These are phyloP conservation scores for Candida odintsovae DNA, from an alignment of 805 yeast genomes.

Conservation along the genomic window DNA sequence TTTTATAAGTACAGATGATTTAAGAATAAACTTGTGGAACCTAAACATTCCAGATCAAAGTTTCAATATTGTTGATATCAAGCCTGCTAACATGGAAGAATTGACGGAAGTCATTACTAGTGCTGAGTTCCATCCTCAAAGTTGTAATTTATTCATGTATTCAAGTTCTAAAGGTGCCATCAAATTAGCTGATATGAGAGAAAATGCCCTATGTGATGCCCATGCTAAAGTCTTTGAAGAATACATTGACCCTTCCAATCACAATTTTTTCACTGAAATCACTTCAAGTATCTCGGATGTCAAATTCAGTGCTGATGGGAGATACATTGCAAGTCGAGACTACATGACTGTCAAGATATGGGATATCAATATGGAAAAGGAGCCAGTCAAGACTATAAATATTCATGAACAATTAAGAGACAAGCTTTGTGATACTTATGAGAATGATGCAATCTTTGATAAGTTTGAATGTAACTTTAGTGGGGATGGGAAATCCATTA, in stretches of 20 bases:
- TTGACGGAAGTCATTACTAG: slow-evolving; percentile 95
- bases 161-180: slow-evolving; percentile 94
- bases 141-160: slow-evolving; percentile 92
- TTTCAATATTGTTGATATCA: slow-evolving; percentile 95
- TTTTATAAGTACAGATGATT: slow-evolving; percentile 85
- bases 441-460: slow-evolving; percentile 96
- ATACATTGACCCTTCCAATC: slow-evolving; percentile 84
- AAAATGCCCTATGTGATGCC: slow-evolving; percentile 86
- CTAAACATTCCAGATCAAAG: slow-evolving; percentile 89
- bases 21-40: slow-evolving; percentile 94
- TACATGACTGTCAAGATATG: slow-evolving; percentile 96
- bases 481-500: slow-evolving; percentile 86
- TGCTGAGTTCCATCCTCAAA: slow-evolving; percentile 91
- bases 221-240: slow-evolving; percentile 89
- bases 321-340: slow-evolving; percentile 94
- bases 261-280: slow-evolving; percentile 95
- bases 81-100: slow-evolving; percentile 98
- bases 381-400: slow-evolving; percentile 89
- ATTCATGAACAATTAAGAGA: slow-evolving; percentile 94
- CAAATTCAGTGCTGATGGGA: slow-evolving; percentile 85
- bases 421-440: slow-evolving; percentile 93
- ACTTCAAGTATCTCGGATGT: slow-evolving; percentile 93
- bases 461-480: slow-evolving; percentile 94
- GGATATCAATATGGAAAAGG: slow-evolving; percentile 96
- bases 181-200: slow-evolving; percentile 94